Percentiles rank a stretch among this genome's conserved stretches.
Evolutionary conservation across 2,329 filamentous ascomycete genomes (phyloP).

Genomic region (Aspergillus sp.): DNA sequence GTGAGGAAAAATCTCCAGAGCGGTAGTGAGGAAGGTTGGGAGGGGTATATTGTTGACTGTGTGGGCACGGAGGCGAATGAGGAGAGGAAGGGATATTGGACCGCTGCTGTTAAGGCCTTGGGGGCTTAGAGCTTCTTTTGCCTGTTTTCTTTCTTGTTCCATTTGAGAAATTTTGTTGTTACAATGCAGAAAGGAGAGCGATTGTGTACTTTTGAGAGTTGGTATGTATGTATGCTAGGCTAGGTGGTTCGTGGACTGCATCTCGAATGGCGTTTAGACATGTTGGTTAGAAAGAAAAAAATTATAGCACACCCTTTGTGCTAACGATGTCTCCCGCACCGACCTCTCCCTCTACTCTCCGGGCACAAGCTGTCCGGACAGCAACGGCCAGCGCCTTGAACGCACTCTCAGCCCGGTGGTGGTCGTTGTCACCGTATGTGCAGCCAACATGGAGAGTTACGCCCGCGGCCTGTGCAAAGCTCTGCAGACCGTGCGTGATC

Average conservation of each 20-base stretch:
- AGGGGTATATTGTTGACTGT: conserved; percentile 55
- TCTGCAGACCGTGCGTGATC: conserved; percentile 93
- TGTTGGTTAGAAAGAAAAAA: background rate
- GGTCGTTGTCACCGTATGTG: conserved; percentile 86
- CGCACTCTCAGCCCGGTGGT: conserved; percentile 92
- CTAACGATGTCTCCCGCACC: conserved; percentile 92
- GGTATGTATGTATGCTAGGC: background rate
- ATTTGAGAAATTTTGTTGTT: background rate
- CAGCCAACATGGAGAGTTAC: conserved; percentile 96
- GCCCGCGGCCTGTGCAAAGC: conserved; percentile 85
- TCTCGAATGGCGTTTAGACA: background rate
- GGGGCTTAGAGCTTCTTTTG: conserved; percentile 13
- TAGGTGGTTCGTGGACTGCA: background rate
- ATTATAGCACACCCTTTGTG: conserved; percentile 83
- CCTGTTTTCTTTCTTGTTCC: background rate
- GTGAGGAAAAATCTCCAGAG: conserved; percentile 46
- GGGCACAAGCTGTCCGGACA: conserved; percentile 71
- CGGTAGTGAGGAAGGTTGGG: conserved; percentile 53
- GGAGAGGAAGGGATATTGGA: conserved; percentile 52
- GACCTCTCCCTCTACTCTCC: conserved; percentile 71
- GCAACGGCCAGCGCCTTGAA: conserved; percentile 96
- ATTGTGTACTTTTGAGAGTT: background rate
- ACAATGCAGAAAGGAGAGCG: too few species aligned
- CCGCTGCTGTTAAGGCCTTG: conserved; percentile 45
- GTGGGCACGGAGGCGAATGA: conserved; percentile 51